These are phyloP conservation scores for Pholiota adiposa DNA, from an alignment of 1,284 basidiomycete genomes.

Conservation along the genomic window DNA sequence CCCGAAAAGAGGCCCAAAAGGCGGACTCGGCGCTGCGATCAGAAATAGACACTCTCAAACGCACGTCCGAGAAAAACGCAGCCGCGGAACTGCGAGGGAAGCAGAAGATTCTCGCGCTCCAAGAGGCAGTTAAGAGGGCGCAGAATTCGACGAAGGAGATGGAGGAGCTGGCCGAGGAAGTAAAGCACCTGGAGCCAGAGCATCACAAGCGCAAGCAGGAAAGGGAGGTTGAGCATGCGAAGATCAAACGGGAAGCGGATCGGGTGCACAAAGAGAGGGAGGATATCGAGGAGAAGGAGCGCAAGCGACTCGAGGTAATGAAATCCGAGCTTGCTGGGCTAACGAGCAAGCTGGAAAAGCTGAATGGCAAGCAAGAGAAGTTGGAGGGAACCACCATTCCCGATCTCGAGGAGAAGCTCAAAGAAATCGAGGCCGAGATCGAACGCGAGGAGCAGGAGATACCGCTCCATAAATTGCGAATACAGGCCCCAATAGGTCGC, in stretches of 20 bases:
- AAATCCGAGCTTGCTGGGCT: conserved; percentile 49
- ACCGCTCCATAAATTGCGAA: conserved; percentile 28
- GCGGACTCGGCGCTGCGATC: conserved; percentile 71
- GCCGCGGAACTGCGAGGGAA: conserved; percentile 67
- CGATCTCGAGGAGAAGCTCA: conserved; percentile 60
- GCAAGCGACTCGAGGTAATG: conserved; percentile 62
- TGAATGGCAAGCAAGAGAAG: conserved; percentile 57
- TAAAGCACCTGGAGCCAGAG: conserved; percentile 57
- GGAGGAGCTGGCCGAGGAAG: conserved; percentile 50
- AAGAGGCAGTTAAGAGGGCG: conserved; percentile 76
- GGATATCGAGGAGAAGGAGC: conserved; percentile 56
- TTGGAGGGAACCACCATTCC: conserved; percentile 51
- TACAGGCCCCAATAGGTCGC: conserved; percentile 31
- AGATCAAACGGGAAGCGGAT: conserved; percentile 17
- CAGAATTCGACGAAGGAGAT: conserved; percentile 60
- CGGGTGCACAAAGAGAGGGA: conserved; percentile 46
- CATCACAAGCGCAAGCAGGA: conserved; percentile 45
- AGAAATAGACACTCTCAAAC: conserved; percentile 76
- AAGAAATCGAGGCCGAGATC: conserved; percentile 52
- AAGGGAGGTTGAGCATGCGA: conserved; percentile 53
- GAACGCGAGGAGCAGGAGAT: conserved; percentile 44
- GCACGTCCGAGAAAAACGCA: conserved; percentile 71
- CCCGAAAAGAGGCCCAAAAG: conserved; percentile 75
- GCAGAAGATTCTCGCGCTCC: conserved; percentile 77
- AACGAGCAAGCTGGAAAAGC: conserved; percentile 54